Percentiles rank a stretch among this genome's conserved stretches.
Evolutionary conservation across 345 rosid species (phyloP).

Genomic region (Dovyalis caffra): DNA sequence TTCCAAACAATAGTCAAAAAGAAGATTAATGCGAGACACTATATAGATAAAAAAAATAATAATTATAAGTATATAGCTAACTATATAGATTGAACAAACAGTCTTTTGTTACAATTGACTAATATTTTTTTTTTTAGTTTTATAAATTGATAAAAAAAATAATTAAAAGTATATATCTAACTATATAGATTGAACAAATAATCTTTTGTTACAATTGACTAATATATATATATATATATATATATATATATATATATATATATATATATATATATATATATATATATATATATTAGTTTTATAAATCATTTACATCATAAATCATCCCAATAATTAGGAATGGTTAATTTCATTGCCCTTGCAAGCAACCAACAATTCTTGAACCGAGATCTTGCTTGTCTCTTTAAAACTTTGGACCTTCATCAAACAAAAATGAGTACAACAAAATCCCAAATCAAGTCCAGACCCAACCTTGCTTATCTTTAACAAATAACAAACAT

Average conservation of each 20-base stretch:
- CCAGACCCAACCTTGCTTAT: conserved; percentile 53
- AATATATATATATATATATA: no score
- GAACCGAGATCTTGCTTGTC: conserved; percentile 48
- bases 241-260: no score
- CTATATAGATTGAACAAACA: background rate
- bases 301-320: background rate
- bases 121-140: background rate
- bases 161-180: no score
- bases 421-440: conserved; percentile 68
- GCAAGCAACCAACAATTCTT: conserved; percentile 60
- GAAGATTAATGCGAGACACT: no score
- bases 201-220: background rate
- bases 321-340: background rate
- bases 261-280: no score
- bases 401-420: conserved; percentile 61
- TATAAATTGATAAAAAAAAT: no score
- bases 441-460: conserved; percentile 43
- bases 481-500: conserved; percentile 63
- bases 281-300: no score
- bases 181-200: background rate
- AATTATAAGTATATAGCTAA: no score
- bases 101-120: background rate
- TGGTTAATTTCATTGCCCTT: background rate
- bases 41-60: no score
- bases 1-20: no score